Base-by-base conservation (phyloP, 2,329 filamentous ascomycete species). In the Microcyclosporella mali region DNA sequence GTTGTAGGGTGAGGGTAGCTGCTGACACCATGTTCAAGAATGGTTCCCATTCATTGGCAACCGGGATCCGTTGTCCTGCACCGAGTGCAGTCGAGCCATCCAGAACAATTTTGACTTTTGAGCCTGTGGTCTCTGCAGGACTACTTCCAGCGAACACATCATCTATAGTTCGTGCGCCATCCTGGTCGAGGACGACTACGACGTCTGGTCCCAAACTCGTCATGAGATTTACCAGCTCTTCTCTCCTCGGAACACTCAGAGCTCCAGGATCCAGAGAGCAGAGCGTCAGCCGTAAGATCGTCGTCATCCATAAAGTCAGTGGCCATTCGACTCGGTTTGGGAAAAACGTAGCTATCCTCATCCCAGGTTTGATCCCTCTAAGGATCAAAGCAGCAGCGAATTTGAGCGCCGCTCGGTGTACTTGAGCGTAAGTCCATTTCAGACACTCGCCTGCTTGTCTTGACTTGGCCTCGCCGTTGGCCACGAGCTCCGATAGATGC, bases 311-410 rank as follows among this genome's bases (percentile, higher is more conserved):
- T 9, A 53, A 36, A 3, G 41, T 14, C 10, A 51, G 41, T 11
- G 45, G 48, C 14, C 34, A 51, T 32, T 53, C 47, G 6, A 53
- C 43, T 6, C 48, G 39, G 21, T 51, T 53, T 2, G 50, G 41
- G 12, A 51, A 38, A 12, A 53, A 40, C 3, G 50, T 53, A 2
- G 47, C 43, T 3, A 51, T 43, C 30, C 42, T 42, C 43, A 50
- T 47, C 29, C 46, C 40, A 15, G 48, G 36, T 15, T 43, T 29
- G 11, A 46, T 27, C 14, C 39, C 39, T 8, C 43, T 32, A 16
- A 21, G 28, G n/a, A 44, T 15, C 17, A 53, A n/a, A 3, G 45
- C 43, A 6, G 38, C 27, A 11, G 41, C 33, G 10, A 51, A 35
- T 4, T 45, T 51, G 1, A 47, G 10, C 2, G 48, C 35, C 6